These are phyloP conservation scores for Candida pseudoviswanathii DNA, from an alignment of 1,139 yeast genomes.

Conservation along the genomic window DNA sequence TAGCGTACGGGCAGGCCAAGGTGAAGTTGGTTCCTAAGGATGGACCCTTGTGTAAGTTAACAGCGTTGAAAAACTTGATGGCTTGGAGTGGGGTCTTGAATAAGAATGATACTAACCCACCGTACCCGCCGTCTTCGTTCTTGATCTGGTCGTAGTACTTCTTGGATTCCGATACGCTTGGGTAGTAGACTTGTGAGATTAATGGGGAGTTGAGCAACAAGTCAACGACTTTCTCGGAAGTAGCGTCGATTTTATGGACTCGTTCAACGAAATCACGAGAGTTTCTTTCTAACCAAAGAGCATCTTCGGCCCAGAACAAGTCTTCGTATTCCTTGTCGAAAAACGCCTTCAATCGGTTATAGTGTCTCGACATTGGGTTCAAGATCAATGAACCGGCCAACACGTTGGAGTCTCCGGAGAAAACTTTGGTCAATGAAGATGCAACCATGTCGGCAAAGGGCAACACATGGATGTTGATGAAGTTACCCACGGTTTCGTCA, in stretches of 20 bases:
- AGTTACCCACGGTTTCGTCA: constrained; percentile 94
- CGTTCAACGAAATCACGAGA: constrained; percentile 83
- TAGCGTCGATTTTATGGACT: constrained; percentile 66
- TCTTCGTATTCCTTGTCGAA: constrained; percentile 67
- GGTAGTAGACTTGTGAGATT: constrained; percentile 71
- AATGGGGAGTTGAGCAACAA: constrained; percentile 48
- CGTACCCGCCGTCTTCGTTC: constrained; percentile 82
- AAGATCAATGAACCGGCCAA: constrained; percentile 90
- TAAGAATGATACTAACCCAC: constrained; percentile 81
- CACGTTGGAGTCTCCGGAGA: constrained; percentile 92
- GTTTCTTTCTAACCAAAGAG: constrained; percentile 87
- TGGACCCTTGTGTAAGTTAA: constrained; percentile 86
- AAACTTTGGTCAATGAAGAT: constrained; percentile 86
- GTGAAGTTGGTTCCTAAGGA: constrained; percentile 94
- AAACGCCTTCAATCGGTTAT: constrained; percentile 52
- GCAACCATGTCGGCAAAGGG: constrained; percentile 85
- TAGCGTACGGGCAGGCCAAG: constrained; percentile 86
- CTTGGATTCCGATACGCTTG: constrained; percentile 57
- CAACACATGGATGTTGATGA: constrained; percentile 78
- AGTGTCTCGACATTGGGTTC: constrained; percentile 64
- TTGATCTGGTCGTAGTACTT: constrained; percentile 71
- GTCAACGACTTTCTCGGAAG: constrained; percentile 59
- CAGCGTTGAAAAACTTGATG: constrained; percentile 69
- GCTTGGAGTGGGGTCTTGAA: constrained; percentile 72
- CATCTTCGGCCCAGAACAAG: constrained; percentile 90